Conservation (phyloP, 164 flowering plant genomes). For the Vitis amurensis region DNA sequence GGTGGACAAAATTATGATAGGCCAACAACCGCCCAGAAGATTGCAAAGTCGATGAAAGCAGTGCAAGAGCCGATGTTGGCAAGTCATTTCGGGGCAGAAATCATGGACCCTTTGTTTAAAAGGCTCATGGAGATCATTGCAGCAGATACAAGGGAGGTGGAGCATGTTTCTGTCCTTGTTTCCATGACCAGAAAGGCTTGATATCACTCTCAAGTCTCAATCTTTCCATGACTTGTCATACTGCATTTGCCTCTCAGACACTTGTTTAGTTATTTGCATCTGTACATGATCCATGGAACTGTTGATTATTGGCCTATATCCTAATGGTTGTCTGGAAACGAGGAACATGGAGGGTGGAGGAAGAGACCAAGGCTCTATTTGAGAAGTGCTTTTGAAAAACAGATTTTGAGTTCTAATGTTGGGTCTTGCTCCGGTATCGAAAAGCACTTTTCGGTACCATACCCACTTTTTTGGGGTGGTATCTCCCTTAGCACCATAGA, state of each 20-base stretch:
- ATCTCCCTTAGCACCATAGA: no score
- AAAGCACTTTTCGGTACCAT: no score
- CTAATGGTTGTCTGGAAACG: not conserved
- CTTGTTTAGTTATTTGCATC: no score
- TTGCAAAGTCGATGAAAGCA: conserved; percentile 19
- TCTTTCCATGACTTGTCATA: no score
- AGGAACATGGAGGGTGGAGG: not conserved
- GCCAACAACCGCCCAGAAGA: not conserved
- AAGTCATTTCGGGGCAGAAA: conserved; percentile 16
- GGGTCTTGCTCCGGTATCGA: no score
- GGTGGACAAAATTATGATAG: conserved; percentile 5
- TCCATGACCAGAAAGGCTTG: conserved; percentile 10
- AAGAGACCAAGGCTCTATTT: no score
- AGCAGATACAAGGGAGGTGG: conserved; percentile 6
- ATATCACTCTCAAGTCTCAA: no score
- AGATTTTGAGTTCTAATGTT: no score
- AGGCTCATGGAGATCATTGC: conserved; percentile 7
- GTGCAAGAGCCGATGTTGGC: conserved; percentile 16
- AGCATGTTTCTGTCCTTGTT: conserved; percentile 12
- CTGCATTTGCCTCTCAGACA: no score
- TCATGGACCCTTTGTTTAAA: conserved; percentile 17
- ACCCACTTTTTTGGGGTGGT: no score
- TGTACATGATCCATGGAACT: no score
- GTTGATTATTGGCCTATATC: no score
- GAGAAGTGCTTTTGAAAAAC: not conserved